These are phyloP conservation scores for Xerocomus minutiporus DNA, from an alignment of 1,284 basidiomycete genomes.

Conservation along the genomic window DNA sequence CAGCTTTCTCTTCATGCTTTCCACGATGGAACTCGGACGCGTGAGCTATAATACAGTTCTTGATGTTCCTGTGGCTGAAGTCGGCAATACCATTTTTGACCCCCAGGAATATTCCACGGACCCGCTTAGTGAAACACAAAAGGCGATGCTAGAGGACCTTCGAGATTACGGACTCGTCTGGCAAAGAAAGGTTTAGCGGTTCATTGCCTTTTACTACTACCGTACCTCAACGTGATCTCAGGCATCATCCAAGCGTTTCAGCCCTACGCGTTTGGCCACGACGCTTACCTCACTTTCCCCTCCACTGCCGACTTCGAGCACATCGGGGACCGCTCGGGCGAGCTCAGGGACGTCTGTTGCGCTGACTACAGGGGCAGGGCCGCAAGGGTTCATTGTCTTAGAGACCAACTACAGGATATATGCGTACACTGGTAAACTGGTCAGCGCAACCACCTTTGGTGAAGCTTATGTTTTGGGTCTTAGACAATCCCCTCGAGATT, in stretches of 20 bases:
- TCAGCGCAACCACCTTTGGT: conserved; percentile 1
- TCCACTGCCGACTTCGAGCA: conserved; percentile 60
- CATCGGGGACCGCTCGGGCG: conserved; percentile 35
- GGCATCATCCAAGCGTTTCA: conserved; percentile 76
- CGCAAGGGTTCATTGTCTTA: conserved; percentile 89
- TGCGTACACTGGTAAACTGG: conserved; percentile 83
- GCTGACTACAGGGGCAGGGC: conserved; percentile 45
- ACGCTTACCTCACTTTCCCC: conserved; percentile 85
- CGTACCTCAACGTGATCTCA: conserved; percentile 28
- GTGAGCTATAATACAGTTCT: conserved; percentile 40
- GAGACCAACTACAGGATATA: conserved; percentile 99
- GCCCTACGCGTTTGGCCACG: conserved; percentile 93
- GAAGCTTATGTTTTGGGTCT: conserved; percentile 18
- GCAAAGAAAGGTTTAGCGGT: conserved; percentile 55
- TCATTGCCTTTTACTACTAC: neutral
- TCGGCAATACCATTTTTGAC: conserved; percentile 3
- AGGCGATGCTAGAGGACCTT: conserved; percentile 87
- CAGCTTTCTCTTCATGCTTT: conserved; percentile 93
- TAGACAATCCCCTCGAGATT: conserved; percentile 93
- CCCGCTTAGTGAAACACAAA: conserved; percentile 74
- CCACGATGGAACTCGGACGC: conserved; percentile 86
- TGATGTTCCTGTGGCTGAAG: conserved; percentile 1
- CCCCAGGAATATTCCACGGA: conserved; percentile 85
- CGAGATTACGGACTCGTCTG: conserved; percentile 94
- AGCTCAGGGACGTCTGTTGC: conserved; percentile 22